Evolutionary conservation across 805 yeast species (phyloP), one percentile per base, ranked within the genome.

Genomic region (Saccharomycopsis oosterbeekiorum): DNA sequence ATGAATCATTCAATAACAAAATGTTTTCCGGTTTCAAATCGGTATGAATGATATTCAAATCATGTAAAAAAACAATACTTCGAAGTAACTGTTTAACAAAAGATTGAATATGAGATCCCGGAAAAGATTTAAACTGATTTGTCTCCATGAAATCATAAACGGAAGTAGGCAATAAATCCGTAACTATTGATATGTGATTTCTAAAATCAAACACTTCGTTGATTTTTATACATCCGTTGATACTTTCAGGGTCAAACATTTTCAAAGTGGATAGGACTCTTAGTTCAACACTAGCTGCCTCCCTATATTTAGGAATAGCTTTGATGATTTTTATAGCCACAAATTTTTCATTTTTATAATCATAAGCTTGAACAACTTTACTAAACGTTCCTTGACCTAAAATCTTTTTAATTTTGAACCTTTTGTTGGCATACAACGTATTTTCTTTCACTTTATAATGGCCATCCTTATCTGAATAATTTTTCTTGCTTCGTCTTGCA

Each of bases 1-100:
- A 81, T 0, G 80, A 71, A 67, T 78, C 83, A 67, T 84, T 82
- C 61, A 82, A 81, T 40, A 91, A 76, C 40, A 94, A 73, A 53
- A 94, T 88, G 71, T 94, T 94, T 72, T 94, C 99, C 0, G 99
- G 99, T 74, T 94, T 94, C 67, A 94, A 78, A 72, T 94, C 99
- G 0, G 99, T 94, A 73, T 94, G 99, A 53, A 94, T 89, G 57
- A 94, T 79, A 59, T 87, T 89, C 70, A 94, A 77, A 69, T 89
- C 96, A 72, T 94, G 99, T 64, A 94, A 76, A 69, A 88, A 93
- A 1, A 94, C 88, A 47, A 93, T 96, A 0, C 94, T 86, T 65
- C 91, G 78, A 24, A 94, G 77, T 62, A 94, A 74, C 73, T 94
- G 99, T 70, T 85, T 84, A 24, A 96, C 86, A 63, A 94, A 84